These are phyloP conservation scores for Auricularia heimuer DNA, from an alignment of 768 basidiomycete genomes.

Conservation along the genomic window DNA sequence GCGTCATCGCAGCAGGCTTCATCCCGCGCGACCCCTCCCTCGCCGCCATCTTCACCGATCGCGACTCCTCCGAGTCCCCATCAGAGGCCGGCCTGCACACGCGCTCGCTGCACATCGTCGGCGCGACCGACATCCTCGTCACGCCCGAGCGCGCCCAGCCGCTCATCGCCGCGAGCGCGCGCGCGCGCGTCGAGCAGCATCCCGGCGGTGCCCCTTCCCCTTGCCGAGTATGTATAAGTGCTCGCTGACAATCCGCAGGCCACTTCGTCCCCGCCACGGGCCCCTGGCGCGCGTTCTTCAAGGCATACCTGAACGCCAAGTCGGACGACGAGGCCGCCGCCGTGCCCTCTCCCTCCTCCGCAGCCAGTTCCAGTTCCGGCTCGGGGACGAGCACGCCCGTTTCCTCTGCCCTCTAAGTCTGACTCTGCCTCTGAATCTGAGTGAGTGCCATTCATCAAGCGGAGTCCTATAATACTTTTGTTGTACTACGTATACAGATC, in stretches of 20 bases:
- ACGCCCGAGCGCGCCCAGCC: slow-evolving; percentile 52
- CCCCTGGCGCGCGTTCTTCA: slow-evolving; percentile 66
- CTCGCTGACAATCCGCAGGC: slow-evolving; percentile 31
- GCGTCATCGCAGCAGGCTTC: slow-evolving; percentile 70
- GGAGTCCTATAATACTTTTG: background rate
- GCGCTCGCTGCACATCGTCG: slow-evolving; percentile 68
- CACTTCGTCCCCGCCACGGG: slow-evolving; percentile 78
- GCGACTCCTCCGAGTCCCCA: no score
- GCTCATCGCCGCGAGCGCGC: slow-evolving; percentile 44
- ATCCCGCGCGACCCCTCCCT: slow-evolving; percentile 37
- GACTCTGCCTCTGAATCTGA: background rate
- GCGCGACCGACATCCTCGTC: slow-evolving; percentile 69
- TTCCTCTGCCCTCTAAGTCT: background rate
- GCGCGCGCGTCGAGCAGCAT: slow-evolving; percentile 62
- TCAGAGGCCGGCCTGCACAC: no score
- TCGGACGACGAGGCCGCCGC: background rate
- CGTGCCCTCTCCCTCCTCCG: background rate
- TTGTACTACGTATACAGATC: background rate
- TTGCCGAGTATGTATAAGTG: background rate
- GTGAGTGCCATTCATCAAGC: background rate
- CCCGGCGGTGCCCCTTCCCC: slow-evolving; percentile 49
- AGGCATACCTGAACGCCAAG: slow-evolving; percentile 39
- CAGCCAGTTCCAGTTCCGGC: background rate
- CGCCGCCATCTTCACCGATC: slow-evolving; percentile 37
- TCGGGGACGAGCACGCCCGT: background rate